Evolutionary conservation across 2,329 filamentous ascomycete genomes (phyloP).

Genomic region (Ascochyta fabae): DNA sequence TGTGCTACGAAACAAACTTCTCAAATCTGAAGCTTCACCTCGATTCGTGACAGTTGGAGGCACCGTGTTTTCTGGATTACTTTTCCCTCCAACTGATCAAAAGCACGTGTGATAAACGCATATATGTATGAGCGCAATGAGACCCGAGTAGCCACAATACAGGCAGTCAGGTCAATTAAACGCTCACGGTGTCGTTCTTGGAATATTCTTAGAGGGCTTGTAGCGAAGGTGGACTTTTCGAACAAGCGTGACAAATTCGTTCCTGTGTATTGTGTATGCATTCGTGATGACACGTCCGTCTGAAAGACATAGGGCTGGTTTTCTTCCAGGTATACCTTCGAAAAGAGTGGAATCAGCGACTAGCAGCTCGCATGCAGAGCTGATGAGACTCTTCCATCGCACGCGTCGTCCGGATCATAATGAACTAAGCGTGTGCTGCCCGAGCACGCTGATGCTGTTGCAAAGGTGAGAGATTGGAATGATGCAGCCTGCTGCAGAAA

Average conservation of each 20-base stretch:
- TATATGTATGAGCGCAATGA: constrained; percentile 47
- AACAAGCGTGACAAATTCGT: constrained; percentile 51
- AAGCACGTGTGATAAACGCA: not conserved
- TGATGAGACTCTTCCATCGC: not conserved
- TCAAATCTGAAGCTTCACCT: too few species aligned
- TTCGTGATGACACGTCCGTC: not conserved
- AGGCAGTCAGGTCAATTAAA: constrained; percentile 50
- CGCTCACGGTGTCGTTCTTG: constrained; percentile 42
- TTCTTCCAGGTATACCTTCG: not conserved
- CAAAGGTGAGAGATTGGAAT: not conserved
- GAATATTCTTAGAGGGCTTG: constrained; percentile 51
- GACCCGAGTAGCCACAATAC: constrained; percentile 44
- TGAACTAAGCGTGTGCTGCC: not conserved
- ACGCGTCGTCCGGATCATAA: not conserved
- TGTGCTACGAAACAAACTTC: too few species aligned
- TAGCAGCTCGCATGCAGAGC: not conserved
- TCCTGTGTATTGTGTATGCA: constrained; percentile 24
- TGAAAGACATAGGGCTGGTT: not conserved
- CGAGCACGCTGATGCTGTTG: not conserved
- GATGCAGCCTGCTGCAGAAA: constrained; percentile 8
- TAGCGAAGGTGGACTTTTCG: constrained; percentile 47
- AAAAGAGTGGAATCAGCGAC: too few species aligned
- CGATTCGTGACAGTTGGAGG: too few species aligned
- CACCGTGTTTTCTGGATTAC: too few species aligned
- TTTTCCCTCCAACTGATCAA: too few species aligned